These are phyloP conservation scores for Dactylella cylindrospora DNA, from an alignment of 2,329 filamentous ascomycete genomes.

Conservation along the genomic window DNA sequence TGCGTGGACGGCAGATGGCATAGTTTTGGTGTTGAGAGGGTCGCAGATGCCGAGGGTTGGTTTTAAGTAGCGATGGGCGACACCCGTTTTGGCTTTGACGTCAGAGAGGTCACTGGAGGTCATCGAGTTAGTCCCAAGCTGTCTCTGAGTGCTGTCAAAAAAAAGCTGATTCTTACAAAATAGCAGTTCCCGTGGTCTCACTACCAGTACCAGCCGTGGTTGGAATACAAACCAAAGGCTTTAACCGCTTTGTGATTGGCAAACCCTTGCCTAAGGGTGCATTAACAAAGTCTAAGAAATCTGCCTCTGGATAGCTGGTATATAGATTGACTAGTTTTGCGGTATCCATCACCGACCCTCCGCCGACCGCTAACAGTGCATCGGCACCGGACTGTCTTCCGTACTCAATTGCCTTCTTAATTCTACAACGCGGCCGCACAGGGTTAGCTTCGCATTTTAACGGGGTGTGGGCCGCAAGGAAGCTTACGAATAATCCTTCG, in stretches of 20 bases:
- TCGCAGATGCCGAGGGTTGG: constrained; percentile 86
- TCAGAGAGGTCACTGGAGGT: constrained; percentile 69
- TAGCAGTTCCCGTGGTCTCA: constrained; percentile 95
- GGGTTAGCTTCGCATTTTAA: background rate
- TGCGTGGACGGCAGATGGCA: constrained; percentile 92
- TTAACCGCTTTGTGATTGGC: constrained; percentile 70
- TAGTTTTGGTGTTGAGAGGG: constrained; percentile 84
- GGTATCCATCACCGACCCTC: constrained; percentile 95
- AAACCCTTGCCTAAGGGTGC: constrained; percentile 83
- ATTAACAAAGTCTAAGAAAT: constrained; percentile 97
- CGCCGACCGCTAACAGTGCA: constrained; percentile 87
- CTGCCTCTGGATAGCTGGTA: constrained; percentile 82
- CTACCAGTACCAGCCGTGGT: constrained; percentile 86
- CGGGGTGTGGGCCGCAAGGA: background rate
- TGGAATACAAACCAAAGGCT: constrained; percentile 77
- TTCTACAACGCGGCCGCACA: too few species aligned
- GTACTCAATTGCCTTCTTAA: constrained; percentile 88
- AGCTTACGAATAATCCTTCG: constrained; percentile 85
- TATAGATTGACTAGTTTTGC: constrained; percentile 99
- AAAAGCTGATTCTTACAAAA: constrained; percentile 61
- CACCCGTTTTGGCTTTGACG: constrained; percentile 89
- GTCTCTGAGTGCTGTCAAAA: background rate
- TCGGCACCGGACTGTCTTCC: constrained; percentile 62
- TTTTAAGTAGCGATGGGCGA: constrained; percentile 93
- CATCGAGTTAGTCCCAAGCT: background rate